These are phyloP conservation scores for Clarireedia hainanense DNA, from an alignment of 2,329 filamentous ascomycete genomes.

Conservation along the genomic window DNA sequence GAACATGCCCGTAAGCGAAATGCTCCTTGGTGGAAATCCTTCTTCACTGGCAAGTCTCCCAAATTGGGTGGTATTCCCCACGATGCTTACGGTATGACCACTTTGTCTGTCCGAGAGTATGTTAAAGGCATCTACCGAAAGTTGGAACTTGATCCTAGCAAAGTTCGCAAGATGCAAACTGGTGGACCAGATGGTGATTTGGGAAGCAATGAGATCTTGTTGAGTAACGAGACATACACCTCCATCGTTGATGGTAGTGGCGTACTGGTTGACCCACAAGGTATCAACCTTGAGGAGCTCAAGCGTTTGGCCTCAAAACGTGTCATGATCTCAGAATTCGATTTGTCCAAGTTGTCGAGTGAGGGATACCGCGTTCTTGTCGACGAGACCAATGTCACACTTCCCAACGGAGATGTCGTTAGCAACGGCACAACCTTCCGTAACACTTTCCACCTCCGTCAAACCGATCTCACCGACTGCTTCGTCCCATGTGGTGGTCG, in stretches of 20 bases:
- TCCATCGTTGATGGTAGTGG: conserved; percentile 94
- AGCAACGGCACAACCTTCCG: conserved; percentile 93
- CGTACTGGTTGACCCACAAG: conserved; percentile 87
- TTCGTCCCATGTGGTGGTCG: conserved; percentile 97
- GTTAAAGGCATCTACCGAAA: conserved; percentile 97
- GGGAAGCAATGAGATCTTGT: conserved; percentile 94
- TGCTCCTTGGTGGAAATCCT: conserved; percentile 99
- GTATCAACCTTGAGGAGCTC: conserved; percentile 77
- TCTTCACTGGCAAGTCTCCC: conserved; percentile 98
- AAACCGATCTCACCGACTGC: conserved; percentile 67
- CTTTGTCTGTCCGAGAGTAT: conserved; percentile 90
- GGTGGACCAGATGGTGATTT: conserved; percentile 95
- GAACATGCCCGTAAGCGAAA: conserved; percentile 81
- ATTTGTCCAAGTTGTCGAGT: conserved; percentile 74
- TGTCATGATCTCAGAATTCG: conserved; percentile 83
- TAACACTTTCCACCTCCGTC: conserved; percentile 91
- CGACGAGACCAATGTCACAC: conserved; percentile 81
- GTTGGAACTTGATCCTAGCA: conserved; percentile 76
- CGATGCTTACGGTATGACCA: conserved; percentile 96
- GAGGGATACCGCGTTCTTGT: conserved; percentile 88
- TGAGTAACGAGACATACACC: conserved; percentile 92
- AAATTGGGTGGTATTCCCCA: conserved; percentile 95
- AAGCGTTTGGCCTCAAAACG: conserved; percentile 76
- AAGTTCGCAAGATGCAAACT: conserved; percentile 90
- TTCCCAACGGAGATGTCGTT: conserved; percentile 79